Evolutionary conservation across 2,329 filamentous ascomycete genomes (phyloP).

Genomic region (Arachnomyces sp.): DNA sequence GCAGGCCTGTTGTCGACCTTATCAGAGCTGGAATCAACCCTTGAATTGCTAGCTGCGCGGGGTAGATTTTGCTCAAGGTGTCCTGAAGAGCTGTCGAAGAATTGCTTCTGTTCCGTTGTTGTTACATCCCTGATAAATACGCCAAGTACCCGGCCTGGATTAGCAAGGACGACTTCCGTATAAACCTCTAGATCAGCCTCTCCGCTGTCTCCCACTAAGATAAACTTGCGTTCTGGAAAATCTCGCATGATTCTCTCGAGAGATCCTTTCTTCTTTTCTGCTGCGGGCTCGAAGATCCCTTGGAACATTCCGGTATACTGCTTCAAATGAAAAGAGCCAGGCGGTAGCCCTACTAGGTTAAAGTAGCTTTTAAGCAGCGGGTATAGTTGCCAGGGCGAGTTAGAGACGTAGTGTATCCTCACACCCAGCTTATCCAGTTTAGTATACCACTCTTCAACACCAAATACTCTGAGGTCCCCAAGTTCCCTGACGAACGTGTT

Average conservation of each 20-base stretch:
- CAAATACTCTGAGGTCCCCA: conserved; percentile 70
- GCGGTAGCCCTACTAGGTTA: conserved; percentile 67
- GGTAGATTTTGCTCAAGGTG: conserved; percentile 19
- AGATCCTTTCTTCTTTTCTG: conserved; percentile 84
- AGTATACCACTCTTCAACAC: conserved; percentile 84
- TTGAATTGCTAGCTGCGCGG: conserved; percentile 20
- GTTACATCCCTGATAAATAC: conserved; percentile 96
- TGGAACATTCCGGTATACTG: conserved; percentile 96
- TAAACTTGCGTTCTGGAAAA: conserved; percentile 81
- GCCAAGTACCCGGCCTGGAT: conserved; percentile 74
- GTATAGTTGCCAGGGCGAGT: conserved; percentile 96
- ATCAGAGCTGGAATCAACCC: conserved; percentile 22
- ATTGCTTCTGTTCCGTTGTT: conserved; percentile 62
- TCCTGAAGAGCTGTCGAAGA: conserved; percentile 63
- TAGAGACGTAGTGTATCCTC: conserved; percentile 94
- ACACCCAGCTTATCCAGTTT: conserved; percentile 72
- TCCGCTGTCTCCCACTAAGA: conserved; percentile 90
- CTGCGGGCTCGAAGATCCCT: conserved; percentile 95
- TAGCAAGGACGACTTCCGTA: conserved; percentile 77
- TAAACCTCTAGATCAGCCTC: conserved; percentile 97
- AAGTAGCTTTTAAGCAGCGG: conserved; percentile 84
- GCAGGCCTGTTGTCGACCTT: conserved; percentile 26
- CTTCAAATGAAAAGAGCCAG: conserved; percentile 88
- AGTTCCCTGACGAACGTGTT: conserved; percentile 91
- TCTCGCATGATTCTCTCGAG: conserved; percentile 79